A percentile compares a stretch with the other conserved stretches of the same genome.
phyloP scores from a whole-genome alignment of 2,329 filamentous ascomycete genomes.

The Pseudogymnoascus sp. region DNA sequence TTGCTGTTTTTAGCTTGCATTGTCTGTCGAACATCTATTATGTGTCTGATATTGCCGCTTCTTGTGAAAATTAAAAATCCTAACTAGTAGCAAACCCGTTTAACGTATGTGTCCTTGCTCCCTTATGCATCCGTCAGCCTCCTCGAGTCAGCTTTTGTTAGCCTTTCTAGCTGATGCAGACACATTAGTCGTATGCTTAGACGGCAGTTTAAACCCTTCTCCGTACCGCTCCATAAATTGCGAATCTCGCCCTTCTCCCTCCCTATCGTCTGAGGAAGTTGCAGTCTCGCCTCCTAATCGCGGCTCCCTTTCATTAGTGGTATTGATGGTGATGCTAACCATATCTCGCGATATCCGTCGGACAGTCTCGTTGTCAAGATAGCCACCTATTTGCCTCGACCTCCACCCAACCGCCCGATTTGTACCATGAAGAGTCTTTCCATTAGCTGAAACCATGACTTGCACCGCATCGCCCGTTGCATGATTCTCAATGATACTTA shows the following conservation, averaged over 20 bases:
- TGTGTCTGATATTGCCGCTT: background rate
- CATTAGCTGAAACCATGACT: conserved; percentile 32
- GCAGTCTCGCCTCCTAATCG: conserved; percentile 12
- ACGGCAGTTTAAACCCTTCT: conserved; percentile 11
- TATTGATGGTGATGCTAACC: conserved; percentile 18
- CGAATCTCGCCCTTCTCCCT: conserved; percentile 12
- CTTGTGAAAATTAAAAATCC: background rate
- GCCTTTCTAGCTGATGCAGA: background rate
- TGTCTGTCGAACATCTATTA: background rate
- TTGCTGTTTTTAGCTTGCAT: background rate
- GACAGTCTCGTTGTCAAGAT: conserved; percentile 25
- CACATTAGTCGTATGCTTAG: background rate
- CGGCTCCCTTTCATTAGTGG: conserved; percentile 13
- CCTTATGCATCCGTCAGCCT: background rate
- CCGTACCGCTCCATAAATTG: conserved; percentile 25
- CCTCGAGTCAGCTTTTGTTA: background rate
- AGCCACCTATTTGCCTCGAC: conserved; percentile 28
- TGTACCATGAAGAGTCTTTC: conserved; percentile 27
- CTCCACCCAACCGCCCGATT: conserved; percentile 28
- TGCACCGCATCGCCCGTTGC: conserved; percentile 29
- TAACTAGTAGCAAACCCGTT: background rate
- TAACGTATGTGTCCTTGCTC: background rate
- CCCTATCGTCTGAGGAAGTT: conserved; percentile 9
- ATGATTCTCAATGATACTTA: conserved; percentile 30
- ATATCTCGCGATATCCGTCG: conserved; percentile 28